These are phyloP conservation scores for Sugiyamaella xylanicola DNA, from an alignment of 1,139 yeast species.

Conservation along the genomic window DNA sequence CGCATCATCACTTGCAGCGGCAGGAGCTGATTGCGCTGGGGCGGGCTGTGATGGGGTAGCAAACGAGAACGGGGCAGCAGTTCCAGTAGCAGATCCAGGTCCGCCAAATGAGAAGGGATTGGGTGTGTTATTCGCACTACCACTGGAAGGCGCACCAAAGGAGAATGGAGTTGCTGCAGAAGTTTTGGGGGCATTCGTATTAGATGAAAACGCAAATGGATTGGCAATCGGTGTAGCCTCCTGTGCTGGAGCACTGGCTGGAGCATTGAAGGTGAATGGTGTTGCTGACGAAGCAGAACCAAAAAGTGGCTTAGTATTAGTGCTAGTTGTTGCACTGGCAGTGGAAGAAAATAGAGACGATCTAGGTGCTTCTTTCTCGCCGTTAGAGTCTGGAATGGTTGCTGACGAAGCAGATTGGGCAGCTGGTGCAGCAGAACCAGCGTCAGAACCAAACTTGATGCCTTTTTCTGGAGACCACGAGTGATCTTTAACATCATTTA, in stretches of 20 bases:
- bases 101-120: conserved; percentile 12
- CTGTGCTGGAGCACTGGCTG: no score
- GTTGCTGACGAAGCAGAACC: conserved; percentile 26
- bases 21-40: conserved; percentile 21
- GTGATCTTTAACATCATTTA: conserved; percentile 23
- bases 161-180: conserved; percentile 17
- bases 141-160: conserved; percentile 8
- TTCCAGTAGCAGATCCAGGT: no score
- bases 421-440: conserved; percentile 20
- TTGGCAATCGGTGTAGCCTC: background rate
- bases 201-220: background rate
- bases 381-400: conserved; percentile 14
- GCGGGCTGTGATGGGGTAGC: background rate
- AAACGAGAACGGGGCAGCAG: conserved; percentile 5
- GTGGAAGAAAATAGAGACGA: conserved; percentile 5
- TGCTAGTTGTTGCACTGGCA: background rate
- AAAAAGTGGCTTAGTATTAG: background rate
- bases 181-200: no score
- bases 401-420: conserved; percentile 23
- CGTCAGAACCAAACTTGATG: conserved; percentile 38
- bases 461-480: conserved; percentile 44
- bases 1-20: conserved; percentile 23
- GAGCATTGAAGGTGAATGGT: conserved; percentile 42
- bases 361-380: background rate
- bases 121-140: background rate